A percentile compares a stretch with the other conserved stretches of the same genome.
These are phyloP conservation scores for Cicer chorassanicum DNA, from an alignment of 306 rosid genomes.

Conservation along the genomic window DNA sequence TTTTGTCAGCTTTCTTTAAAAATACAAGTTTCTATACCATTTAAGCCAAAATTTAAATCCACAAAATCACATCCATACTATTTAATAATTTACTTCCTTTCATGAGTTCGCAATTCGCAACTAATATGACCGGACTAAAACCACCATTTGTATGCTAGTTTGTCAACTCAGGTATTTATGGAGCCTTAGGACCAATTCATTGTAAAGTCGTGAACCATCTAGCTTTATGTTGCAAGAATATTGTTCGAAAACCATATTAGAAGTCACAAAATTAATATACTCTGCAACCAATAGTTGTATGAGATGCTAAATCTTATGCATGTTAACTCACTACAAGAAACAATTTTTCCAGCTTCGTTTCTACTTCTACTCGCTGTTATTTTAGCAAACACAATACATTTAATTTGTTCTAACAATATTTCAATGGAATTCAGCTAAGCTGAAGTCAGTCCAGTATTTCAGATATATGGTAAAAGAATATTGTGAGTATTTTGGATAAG, in stretches of 20 bases:
- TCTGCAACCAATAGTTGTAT: background rate
- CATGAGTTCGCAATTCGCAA: constrained; percentile 17
- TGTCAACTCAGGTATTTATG: constrained; percentile 25
- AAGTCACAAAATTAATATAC: constrained; percentile 33
- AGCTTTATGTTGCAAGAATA: constrained; percentile 5
- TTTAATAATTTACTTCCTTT: constrained; percentile 21
- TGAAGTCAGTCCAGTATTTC: constrained; percentile 19
- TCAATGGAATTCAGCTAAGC: constrained; percentile 20
- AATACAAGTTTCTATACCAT: constrained; percentile 8
- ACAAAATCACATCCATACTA: constrained; percentile 21
- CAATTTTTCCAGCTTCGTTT: constrained; percentile 13
- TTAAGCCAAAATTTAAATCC: constrained; percentile 35
- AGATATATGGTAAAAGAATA: constrained; percentile 4
- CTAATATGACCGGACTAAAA: constrained; percentile 12
- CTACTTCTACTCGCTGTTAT: constrained; percentile 17
- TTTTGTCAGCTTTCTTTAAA: constrained; percentile 3
- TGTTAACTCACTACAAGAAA: constrained; percentile 19
- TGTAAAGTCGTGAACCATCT: background rate
- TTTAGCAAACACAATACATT: background rate
- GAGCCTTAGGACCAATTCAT: constrained; percentile 5
- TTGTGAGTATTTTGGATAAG: background rate
- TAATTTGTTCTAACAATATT: constrained; percentile 8
- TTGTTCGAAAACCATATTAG: background rate
- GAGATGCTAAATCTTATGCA: constrained; percentile 1
- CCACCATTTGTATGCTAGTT: background rate